A percentile compares a stretch with the other conserved stretches of the same genome.
phyloP scores from a whole-genome alignment of 1,139 yeast genomes.

The Suhomyces choctaworum region DNA sequence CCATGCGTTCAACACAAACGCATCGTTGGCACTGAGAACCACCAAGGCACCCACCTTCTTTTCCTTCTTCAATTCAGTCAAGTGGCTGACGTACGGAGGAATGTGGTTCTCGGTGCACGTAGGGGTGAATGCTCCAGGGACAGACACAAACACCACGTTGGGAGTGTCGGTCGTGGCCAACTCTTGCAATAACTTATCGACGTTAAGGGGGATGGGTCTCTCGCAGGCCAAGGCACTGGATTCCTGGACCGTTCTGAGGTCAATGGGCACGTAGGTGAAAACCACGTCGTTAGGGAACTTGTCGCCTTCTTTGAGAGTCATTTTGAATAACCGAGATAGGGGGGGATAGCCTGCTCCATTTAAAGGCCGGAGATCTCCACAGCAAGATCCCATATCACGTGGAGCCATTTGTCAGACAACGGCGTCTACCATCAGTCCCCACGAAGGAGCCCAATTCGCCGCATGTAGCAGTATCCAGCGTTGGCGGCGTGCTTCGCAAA shows the following conservation, averaged over 20 bases:
- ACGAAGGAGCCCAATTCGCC: too few relatives aligned
- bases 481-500: too few relatives aligned
- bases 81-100: conserved; percentile 27
- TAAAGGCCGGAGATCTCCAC: conserved; percentile 1
- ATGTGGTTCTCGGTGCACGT: conserved; percentile 34
- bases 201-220: conserved; percentile 24
- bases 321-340: neutral
- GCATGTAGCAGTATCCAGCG: too few relatives aligned
- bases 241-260: conserved; percentile 18
- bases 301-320: conserved; percentile 21
- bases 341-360: neutral
- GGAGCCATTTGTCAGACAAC: too few relatives aligned
- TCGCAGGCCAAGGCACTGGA: conserved; percentile 26
- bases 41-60: conserved; percentile 25
- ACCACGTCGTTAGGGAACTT: conserved; percentile 25
- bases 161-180: conserved; percentile 16
- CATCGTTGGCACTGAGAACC: conserved; percentile 30
- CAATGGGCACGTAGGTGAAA: conserved; percentile 30
- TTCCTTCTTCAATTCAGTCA: conserved; percentile 21
- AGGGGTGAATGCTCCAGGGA: conserved; percentile 36
- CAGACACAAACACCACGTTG: conserved; percentile 27
- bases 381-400: conserved; percentile 1
- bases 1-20: conserved; percentile 34
- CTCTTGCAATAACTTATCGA: conserved; percentile 23
- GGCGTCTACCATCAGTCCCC: too few relatives aligned